These are phyloP conservation scores for Talaromyces borbonicus DNA, from an alignment of 495 filamentous ascomycete species.

Conservation along the genomic window DNA sequence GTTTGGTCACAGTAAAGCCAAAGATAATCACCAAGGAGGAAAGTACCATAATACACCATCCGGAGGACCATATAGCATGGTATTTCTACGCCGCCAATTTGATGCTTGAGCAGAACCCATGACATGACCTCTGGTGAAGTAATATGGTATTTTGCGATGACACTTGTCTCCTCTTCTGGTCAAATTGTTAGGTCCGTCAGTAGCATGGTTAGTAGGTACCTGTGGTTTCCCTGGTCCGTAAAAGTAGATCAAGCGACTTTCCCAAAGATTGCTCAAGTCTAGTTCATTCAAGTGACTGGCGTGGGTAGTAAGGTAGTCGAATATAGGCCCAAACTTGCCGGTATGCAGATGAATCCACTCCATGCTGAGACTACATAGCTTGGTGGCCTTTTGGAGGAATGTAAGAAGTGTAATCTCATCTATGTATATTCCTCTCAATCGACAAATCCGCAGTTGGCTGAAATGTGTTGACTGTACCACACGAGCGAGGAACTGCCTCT, in stretches of 20 bases:
- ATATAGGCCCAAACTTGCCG: background rate
- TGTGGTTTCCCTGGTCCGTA: background rate
- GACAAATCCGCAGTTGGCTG: background rate
- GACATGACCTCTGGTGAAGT: background rate
- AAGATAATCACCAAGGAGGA: background rate
- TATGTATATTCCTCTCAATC: slow-evolving; percentile 1
- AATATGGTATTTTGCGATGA: background rate
- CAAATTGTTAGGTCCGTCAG: background rate
- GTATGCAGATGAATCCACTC: background rate
- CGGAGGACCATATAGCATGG: background rate
- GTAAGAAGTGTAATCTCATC: slow-evolving; percentile 2
- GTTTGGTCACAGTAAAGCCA: too few relatives aligned
- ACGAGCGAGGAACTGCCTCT: background rate
- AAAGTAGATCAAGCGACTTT: slow-evolving; percentile 1
- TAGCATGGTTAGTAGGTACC: background rate
- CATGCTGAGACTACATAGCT: background rate
- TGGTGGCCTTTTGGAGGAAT: background rate
- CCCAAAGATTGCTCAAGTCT: background rate
- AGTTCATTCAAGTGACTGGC: background rate
- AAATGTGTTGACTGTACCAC: background rate
- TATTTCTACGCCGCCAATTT: background rate
- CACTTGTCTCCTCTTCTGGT: background rate
- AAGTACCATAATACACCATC: background rate
- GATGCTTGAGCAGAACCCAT: slow-evolving; percentile 1
- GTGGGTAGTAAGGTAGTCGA: slow-evolving; percentile 1